Conservation (phyloP, 371 early-diverging fungal genomes). For the Smittium mucronatum region DNA sequence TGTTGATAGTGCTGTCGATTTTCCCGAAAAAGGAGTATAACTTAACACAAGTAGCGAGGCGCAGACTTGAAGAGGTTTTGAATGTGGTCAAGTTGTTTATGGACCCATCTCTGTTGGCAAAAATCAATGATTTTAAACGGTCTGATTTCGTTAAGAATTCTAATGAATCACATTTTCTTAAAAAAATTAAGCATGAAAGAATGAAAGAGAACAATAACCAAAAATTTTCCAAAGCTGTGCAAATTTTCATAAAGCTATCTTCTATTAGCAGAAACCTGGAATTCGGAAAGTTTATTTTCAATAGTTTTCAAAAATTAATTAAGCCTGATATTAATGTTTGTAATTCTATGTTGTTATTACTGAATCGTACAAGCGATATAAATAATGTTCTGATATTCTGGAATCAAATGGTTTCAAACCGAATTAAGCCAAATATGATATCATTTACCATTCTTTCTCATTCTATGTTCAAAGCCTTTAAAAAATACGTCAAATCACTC, state of each 20-base stretch:
- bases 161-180: neutral
- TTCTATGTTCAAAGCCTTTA: slow-evolving; percentile 1
- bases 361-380: slow-evolving; percentile 1
- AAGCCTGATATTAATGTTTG: slow-evolving; percentile 1
- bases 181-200: neutral
- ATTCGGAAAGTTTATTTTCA: slow-evolving; percentile 4
- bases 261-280: neutral
- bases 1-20: neutral
- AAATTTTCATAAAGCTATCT: neutral
- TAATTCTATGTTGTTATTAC: slow-evolving; percentile 2
- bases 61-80: neutral
- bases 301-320: neutral
- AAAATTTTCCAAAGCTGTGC: neutral
- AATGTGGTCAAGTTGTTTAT: neutral
- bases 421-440: slow-evolving; percentile 1
- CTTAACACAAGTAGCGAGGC: neutral
- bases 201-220: neutral
- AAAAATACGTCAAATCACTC: neutral
- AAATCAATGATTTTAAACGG: neutral
- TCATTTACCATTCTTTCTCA: slow-evolving; percentile 9
- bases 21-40: neutral
- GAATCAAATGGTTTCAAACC: slow-evolving; percentile 8
- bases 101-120: neutral
- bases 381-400: neutral
- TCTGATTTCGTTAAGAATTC: neutral